Base-by-base conservation (phyloP, 176 grass and related monocot species). In the Bromus sterilis region DNA sequence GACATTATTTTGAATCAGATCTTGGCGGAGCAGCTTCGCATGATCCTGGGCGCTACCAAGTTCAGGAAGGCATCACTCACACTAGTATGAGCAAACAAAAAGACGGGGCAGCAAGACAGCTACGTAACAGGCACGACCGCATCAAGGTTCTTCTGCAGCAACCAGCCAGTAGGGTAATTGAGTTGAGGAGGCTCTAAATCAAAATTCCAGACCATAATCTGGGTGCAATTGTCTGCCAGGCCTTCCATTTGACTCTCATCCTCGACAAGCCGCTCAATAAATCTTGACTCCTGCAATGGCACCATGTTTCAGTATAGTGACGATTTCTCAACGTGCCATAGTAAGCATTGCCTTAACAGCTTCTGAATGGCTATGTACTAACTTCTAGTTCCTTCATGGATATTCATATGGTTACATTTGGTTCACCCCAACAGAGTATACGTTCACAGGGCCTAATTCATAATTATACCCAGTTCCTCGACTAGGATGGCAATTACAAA, bases 171-270 rank as follows among this genome's bases (percentile, higher is more conserved):
- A 12, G 95, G 95, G 67, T 93, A 86, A 64, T 84, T 74, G 26
- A 91, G 81, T 46, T 82, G 51, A 37, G 78, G 90, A 60, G 86
- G 90, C 70, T 95, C 92, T 71, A 95, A 44, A 36, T 83, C 62
- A 4, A 89, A 87, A 77, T 86, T 88, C 95, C 95, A 98, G 62
- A 81, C 90, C 92, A 98, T 89, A 79, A 98, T 83, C 59, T 66
- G 85, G 4, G 82, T 94, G 87, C 95, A 98, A 44, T 93, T 98
- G 20, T 90, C 89, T 28, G 86, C 92, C 30, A 95, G 80, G 82
- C 92, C 95, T 93, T 98, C 87, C 92, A 98, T 98, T 46, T 98
- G 95, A 86, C 64, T 87, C 89, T 98, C 92, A 4, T 98, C 92
- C 85, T 95, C 92, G 61, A 98, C 90, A 25, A 98, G 84, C 82